phyloP scores from a whole-genome alignment of 495 filamentous ascomycete species.

The Sporormia fimetaria region DNA sequence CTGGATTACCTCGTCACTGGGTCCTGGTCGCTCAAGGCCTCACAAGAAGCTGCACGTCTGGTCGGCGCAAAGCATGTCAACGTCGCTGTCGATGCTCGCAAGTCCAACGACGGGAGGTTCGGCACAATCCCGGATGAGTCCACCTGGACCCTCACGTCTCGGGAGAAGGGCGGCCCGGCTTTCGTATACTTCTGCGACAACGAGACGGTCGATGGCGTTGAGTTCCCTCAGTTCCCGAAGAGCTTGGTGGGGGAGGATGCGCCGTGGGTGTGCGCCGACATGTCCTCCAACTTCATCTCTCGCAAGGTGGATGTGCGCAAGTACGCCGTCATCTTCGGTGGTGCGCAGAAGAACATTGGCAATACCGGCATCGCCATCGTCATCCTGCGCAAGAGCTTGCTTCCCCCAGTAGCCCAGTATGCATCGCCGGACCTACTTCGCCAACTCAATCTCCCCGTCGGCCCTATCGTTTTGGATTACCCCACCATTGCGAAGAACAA shows the following conservation, averaged over 20 bases:
- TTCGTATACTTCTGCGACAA: constrained; percentile 90
- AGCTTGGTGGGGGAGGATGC: constrained; percentile 45
- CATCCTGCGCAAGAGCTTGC: constrained; percentile 64
- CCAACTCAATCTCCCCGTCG: constrained; percentile 63
- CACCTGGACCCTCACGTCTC: constrained; percentile 63
- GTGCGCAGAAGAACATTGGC: constrained; percentile 86
- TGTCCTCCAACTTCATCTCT: constrained; percentile 70
- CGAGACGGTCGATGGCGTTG: constrained; percentile 91
- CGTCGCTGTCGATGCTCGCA: constrained; percentile 59
- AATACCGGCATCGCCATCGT: constrained; percentile 74
- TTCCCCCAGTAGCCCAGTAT: constrained; percentile 49
- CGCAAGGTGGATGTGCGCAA: constrained; percentile 55
- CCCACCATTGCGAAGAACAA: constrained; percentile 73
- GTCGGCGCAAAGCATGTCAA: constrained; percentile 71
- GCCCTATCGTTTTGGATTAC: constrained; percentile 69
- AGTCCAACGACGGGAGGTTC: constrained; percentile 71
- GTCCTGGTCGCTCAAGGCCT: constrained; percentile 88
- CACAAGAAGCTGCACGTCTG: constrained; percentile 66
- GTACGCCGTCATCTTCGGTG: constrained; percentile 66
- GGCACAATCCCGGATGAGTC: constrained; percentile 66
- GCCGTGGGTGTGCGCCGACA: constrained; percentile 68
- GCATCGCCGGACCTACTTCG: constrained; percentile 54
- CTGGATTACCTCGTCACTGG: constrained; percentile 89
- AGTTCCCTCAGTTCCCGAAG: constrained; percentile 68
- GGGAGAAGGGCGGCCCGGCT: constrained; percentile 46